phyloP scores from a whole-genome alignment of 2,329 filamentous ascomycete genomes.

The Trichoderma simmonsii region DNA sequence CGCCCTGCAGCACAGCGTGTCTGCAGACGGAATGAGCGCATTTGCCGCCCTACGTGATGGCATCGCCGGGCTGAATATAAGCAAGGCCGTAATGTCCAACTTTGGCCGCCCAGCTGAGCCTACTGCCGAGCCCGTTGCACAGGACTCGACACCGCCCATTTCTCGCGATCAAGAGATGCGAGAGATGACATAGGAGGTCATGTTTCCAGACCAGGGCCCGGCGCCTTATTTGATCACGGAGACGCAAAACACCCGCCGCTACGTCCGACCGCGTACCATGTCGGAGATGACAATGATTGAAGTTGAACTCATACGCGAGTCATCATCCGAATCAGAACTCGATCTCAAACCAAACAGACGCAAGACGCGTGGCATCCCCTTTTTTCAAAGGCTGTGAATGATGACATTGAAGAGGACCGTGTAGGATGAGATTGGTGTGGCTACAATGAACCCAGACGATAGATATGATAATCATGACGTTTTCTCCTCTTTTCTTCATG shows the following conservation, averaged over 20 bases:
- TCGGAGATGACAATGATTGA: conserved; percentile 13
- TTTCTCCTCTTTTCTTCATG: background rate
- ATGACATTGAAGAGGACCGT: background rate
- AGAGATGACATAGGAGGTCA: conserved; percentile 47
- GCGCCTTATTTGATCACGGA: conserved; percentile 34
- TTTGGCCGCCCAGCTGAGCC: conserved; percentile 29
- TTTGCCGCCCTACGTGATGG: conserved; percentile 48
- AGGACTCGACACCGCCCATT: conserved; percentile 20
- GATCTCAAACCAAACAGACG: background rate
- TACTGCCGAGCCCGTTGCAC: conserved; percentile 25
- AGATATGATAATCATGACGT: background rate
- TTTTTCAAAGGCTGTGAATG: background rate
- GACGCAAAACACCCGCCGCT: conserved; percentile 28
- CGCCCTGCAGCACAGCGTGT: conserved; percentile 43
- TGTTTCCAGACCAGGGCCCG: conserved; percentile 32
- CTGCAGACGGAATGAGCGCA: conserved; percentile 43
- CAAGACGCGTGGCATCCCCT: background rate
- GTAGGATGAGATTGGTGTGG: background rate
- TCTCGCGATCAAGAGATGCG: conserved; percentile 42
- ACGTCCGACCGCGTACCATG: conserved; percentile 12
- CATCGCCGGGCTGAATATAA: conserved; percentile 46
- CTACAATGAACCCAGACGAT: background rate
- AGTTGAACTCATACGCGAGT: background rate
- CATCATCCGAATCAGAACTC: background rate
- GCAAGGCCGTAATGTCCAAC: conserved; percentile 43